Percentiles rank a stretch among this genome's conserved stretches.
Evolutionary conservation across 1,139 yeast species (phyloP).

Genomic region (Taphrina deformans): DNA sequence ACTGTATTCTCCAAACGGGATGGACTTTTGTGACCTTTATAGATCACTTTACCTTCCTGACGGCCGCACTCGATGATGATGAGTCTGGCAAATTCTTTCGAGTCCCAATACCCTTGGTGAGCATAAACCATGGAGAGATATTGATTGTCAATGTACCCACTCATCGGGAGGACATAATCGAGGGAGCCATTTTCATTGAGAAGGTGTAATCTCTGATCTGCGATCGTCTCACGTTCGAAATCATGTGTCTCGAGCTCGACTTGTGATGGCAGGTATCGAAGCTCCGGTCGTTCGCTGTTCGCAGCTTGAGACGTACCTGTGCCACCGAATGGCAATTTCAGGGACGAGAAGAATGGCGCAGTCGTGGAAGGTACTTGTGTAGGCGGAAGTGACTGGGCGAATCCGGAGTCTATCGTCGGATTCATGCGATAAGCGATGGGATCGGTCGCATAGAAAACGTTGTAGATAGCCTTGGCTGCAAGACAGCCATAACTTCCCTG

Average conservation of each 20-base stretch:
- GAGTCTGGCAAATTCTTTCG: constrained; percentile 48
- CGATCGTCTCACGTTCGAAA: constrained; percentile 42
- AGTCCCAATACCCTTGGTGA: constrained; percentile 50
- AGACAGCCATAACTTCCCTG: constrained; percentile 46
- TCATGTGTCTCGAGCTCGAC: constrained; percentile 44
- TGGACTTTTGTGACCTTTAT: background rate
- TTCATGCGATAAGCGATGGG: constrained; percentile 48
- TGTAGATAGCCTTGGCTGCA: constrained; percentile 48
- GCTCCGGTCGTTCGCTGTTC: background rate
- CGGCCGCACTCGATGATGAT: constrained; percentile 49
- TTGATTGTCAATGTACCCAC: constrained; percentile 47
- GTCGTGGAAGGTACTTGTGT: constrained; percentile 41
- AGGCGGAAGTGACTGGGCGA: constrained; percentile 42
- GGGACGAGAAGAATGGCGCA: constrained; percentile 25
- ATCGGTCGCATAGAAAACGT: constrained; percentile 49
- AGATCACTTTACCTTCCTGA: constrained; percentile 33
- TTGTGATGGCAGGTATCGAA: constrained; percentile 32
- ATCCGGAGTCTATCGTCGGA: constrained; percentile 47
- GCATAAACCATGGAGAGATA: constrained; percentile 50
- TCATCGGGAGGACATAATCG: constrained; percentile 48
- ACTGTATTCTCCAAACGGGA: background rate
- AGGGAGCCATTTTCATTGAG: constrained; percentile 51
- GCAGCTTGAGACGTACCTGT: background rate
- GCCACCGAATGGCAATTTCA: constrained; percentile 9
- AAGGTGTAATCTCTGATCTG: constrained; percentile 43